Conservation (phyloP, 192 early-diverging fungal species). For the Chytriomyces sp. region DNA sequence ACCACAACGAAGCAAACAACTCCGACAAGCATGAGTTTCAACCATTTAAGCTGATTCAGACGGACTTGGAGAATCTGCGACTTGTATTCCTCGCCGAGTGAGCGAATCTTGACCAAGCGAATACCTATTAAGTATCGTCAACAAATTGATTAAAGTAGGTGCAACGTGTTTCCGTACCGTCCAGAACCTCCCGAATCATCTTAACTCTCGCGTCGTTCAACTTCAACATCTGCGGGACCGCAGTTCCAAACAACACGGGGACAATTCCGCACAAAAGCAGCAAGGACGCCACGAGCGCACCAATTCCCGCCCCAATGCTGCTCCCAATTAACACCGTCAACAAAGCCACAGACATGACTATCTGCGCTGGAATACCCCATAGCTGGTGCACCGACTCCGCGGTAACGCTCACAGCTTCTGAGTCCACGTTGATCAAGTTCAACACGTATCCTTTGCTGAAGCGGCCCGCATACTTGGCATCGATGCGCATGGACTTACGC, state of each 20-base stretch:
- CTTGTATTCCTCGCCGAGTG: conserved; percentile 12
- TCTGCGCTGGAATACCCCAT: conserved; percentile 12
- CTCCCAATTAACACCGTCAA: conserved; percentile 23
- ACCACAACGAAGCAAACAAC: conserved; percentile 32
- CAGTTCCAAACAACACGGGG: conserved; percentile 11
- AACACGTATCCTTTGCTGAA: conserved; percentile 25
- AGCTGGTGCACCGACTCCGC: neutral
- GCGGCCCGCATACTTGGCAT: neutral
- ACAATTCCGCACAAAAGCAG: conserved; percentile 7
- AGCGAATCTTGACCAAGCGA: conserved; percentile 32
- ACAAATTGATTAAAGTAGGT: neutral
- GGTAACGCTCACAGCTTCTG: conserved; percentile 11
- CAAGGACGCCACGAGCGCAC: neutral
- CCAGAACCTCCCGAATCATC: conserved; percentile 35
- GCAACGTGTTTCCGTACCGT: neutral
- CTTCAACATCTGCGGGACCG: conserved; percentile 5
- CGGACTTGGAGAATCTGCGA: neutral
- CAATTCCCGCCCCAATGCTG: conserved; percentile 21
- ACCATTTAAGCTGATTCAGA: conserved; percentile 15
- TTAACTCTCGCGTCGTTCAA: conserved; percentile 35
- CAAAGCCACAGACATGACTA: conserved; percentile 10
- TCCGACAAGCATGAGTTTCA: conserved; percentile 10
- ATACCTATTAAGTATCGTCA: conserved; percentile 13
- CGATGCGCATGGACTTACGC: conserved; percentile 7
- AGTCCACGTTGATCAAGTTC: conserved; percentile 32